Evolutionary conservation across 2,329 filamentous ascomycete genomes (phyloP), one percentile per base, ranked within the genome.

Genomic region (Blastomyces emzantsi): DNA sequence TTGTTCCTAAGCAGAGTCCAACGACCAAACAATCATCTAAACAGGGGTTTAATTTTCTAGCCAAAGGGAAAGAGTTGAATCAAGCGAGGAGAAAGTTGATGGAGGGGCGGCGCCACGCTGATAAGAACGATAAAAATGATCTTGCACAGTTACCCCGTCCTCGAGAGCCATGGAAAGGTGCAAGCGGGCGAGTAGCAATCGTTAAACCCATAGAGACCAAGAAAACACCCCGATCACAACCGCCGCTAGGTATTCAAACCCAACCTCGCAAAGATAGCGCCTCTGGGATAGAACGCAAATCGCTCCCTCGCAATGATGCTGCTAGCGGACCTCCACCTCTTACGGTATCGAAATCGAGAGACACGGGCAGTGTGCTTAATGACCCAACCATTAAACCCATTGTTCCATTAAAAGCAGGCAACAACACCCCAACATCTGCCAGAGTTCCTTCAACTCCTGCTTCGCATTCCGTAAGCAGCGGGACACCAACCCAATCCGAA

Each of bases 141-240:
- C 65, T 75, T 78, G 62, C 78, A 81, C 33, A 78, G 71, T 61
- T 81, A 28, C 85, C 86, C 5, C 81, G 67, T 49, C 64, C 71
- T 55, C 74, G 75, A 54, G 76, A 79, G 62, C 78, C 86, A 64
- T 92, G 89, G 89, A 87, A 86, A 69, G 89, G 89, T 22, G 85
- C 86, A 47, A 90, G 86, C 72, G 89, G 89, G 36, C 84, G 89
- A 67, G 81, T 82, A 52, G 79, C 83, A 45, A 80, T 90, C 63
- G 82, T 89, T 43, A 81, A 82, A 55, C 86, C 88, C 3, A 82
- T 90, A 47, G 82, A 79, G 70, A 86, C 90, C 70, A 84, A 84
- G 70, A 87, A 90, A 71, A 83, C 84, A 45, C 77, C 77, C 52
- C 76, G 79, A 64, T 82, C 81, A 17, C 83, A 85, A n/a, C 74